These are phyloP conservation scores for Penicillium aurantiogriseum DNA, from an alignment of 2,329 filamentous ascomycete species.

Conservation along the genomic window DNA sequence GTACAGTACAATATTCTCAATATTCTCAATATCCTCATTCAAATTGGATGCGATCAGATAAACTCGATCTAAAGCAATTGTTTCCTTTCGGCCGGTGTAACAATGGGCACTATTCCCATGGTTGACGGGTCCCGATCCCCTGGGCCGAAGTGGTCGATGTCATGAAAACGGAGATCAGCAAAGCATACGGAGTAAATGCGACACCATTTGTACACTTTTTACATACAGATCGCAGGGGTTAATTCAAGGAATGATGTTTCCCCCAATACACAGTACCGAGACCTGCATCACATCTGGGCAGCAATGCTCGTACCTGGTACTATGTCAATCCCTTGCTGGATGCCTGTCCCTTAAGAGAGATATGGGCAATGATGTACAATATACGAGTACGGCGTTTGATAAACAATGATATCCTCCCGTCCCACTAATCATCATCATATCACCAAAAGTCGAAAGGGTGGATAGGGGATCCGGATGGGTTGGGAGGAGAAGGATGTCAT, in stretches of 20 bases:
- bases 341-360: neutral
- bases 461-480: slow-evolving; percentile 6
- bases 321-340: slow-evolving; percentile 19
- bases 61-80: neutral
- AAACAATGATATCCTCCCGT: neutral
- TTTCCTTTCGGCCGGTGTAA: slow-evolving; percentile 15
- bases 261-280: neutral
- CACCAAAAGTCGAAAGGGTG: slow-evolving; percentile 1
- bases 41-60: slow-evolving; percentile 15
- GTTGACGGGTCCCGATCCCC: slow-evolving; percentile 10
- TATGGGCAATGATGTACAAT: neutral
- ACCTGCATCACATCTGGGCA: slow-evolving; percentile 11
- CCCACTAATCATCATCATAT: slow-evolving; percentile 5
- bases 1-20: neutral
- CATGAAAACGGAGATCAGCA: slow-evolving; percentile 14
- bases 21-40: neutral
- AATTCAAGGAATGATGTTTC: slow-evolving; percentile 19
- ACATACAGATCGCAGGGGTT: neutral
- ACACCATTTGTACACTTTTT: neutral
- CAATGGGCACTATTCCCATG: slow-evolving; percentile 19
- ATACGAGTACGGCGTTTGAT: neutral
- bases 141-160: slow-evolving; percentile 20
- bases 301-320: slow-evolving; percentile 14
- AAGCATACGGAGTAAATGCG: neutral
- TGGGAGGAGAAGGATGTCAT: slow-evolving; percentile 11